Conservation (phyloP, 1,139 yeast species). For the Suhomyces bribrorum region DNA sequence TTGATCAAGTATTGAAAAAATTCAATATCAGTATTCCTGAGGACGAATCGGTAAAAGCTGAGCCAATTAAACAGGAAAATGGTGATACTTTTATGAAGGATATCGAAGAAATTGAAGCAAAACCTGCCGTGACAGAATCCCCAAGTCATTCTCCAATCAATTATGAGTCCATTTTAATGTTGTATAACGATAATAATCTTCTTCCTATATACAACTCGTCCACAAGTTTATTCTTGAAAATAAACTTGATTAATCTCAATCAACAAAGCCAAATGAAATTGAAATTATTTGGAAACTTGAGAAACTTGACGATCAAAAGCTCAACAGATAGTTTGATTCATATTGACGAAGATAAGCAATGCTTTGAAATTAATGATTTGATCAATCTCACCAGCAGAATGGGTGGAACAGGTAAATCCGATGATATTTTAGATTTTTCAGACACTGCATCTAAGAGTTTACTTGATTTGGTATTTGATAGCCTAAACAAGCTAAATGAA, state of each 20-base stretch:
- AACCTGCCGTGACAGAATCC: neutral
- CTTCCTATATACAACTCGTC: conserved; percentile 40
- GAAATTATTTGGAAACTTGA: conserved; percentile 33
- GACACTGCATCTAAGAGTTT: conserved; percentile 14
- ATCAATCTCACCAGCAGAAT: conserved; percentile 29
- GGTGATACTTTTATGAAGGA: neutral
- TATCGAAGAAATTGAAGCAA: neutral
- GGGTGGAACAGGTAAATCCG: conserved; percentile 7
- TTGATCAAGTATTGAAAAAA: conserved; percentile 11
- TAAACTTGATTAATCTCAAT: conserved; percentile 27
- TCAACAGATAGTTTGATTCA: conserved; percentile 22
- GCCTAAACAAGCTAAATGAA: conserved; percentile 34
- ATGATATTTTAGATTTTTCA: conserved; percentile 5
- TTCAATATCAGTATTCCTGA: conserved; percentile 7
- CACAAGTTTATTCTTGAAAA: conserved; percentile 36
- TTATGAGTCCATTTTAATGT: conserved; percentile 34
- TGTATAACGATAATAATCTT: conserved; percentile 36
- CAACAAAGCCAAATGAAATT: conserved; percentile 29
- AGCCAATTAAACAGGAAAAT: neutral
- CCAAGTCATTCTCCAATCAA: conserved; percentile 7
- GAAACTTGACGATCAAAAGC: conserved; percentile 24
- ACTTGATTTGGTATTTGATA: conserved; percentile 30
- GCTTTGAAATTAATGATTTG: conserved; percentile 32
- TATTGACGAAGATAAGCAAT: conserved; percentile 23
- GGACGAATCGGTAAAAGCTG: neutral